phyloP scores from a whole-genome alignment of 208 protist genomes.

The Wallacemonas sp. region DNA sequence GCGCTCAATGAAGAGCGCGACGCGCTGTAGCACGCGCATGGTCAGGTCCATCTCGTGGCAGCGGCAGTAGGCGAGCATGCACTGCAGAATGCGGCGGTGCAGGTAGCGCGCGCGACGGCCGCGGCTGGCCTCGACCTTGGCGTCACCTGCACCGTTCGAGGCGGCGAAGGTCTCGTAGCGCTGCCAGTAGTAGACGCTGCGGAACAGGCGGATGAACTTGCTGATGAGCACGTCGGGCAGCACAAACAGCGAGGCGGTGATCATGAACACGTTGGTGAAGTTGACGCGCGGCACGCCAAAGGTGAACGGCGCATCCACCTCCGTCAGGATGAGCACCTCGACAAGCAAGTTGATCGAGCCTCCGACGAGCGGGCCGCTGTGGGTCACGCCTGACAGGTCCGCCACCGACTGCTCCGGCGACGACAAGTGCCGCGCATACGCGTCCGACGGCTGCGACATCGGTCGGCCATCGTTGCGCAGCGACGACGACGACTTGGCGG shows the following conservation, averaged over 20 bases:
- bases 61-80: slow-evolving; percentile 59
- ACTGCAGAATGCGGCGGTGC: slow-evolving; percentile 51
- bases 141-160: slow-evolving; percentile 16
- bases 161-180: slow-evolving; percentile 11
- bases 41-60: slow-evolving; percentile 66
- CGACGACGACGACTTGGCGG: background rate
- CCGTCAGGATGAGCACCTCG: slow-evolving; percentile 56
- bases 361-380: slow-evolving; percentile 32
- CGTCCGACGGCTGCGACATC: too few species aligned
- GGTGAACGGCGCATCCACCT: slow-evolving; percentile 57
- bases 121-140: slow-evolving; percentile 1
- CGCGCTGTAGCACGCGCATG: slow-evolving; percentile 37
- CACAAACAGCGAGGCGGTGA: slow-evolving; percentile 63
- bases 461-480: too few species aligned
- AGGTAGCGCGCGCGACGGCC: slow-evolving; percentile 43
- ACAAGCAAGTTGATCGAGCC: slow-evolving; percentile 63
- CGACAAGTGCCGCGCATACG: background rate
- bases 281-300: slow-evolving; percentile 50
- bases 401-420: slow-evolving; percentile 2
- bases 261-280: slow-evolving; percentile 70
- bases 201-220: slow-evolving; percentile 66
- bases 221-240: slow-evolving; percentile 55
- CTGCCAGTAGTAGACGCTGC: slow-evolving; percentile 34
- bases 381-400: background rate
- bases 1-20: slow-evolving; percentile 38